A percentile compares a stretch with the other conserved stretches of the same genome.
These are phyloP conservation scores for Penicilliopsis zonata DNA, from an alignment of 495 filamentous ascomycete genomes.

Conservation along the genomic window DNA sequence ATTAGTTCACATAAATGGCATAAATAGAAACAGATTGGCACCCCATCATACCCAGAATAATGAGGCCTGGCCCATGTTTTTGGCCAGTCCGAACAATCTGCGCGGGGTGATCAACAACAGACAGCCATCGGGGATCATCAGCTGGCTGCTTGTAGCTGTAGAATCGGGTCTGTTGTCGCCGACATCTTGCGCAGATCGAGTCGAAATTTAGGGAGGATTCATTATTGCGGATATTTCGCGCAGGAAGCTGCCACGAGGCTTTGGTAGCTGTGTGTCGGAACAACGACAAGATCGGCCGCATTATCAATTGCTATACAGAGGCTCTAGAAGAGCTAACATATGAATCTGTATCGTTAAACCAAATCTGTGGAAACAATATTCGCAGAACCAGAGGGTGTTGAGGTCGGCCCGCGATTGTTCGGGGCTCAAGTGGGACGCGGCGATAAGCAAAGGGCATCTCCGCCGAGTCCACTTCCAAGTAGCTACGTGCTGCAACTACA, in stretches of 20 bases:
- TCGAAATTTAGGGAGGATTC: slow-evolving; percentile 14
- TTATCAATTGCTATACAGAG: too few species aligned
- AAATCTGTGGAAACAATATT: neutral
- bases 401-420: too few species aligned
- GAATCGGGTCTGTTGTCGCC: slow-evolving; percentile 24
- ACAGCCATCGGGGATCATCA: slow-evolving; percentile 62
- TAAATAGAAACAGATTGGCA: neutral
- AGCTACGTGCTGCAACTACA: neutral
- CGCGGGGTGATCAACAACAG: slow-evolving; percentile 76
- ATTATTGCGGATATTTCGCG: slow-evolving; percentile 8
- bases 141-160: slow-evolving; percentile 19
- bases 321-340: too few species aligned
- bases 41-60: slow-evolving; percentile 52
- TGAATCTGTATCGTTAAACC: too few species aligned
- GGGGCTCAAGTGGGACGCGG: too few species aligned
- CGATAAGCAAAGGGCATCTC: neutral
- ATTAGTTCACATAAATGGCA: neutral
- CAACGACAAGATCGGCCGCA: slow-evolving; percentile 22
- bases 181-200: slow-evolving; percentile 26
- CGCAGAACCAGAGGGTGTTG: too few species aligned
- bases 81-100: slow-evolving; percentile 58
- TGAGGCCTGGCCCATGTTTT: slow-evolving; percentile 69
- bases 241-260: slow-evolving; percentile 9
- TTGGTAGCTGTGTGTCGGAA: slow-evolving; percentile 14
- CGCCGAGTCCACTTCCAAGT: slow-evolving; percentile 4